Percentiles rank a stretch among this genome's conserved stretches.
Conservation (phyloP, 805 yeast species). For the Myxozyma geophila region DNA sequence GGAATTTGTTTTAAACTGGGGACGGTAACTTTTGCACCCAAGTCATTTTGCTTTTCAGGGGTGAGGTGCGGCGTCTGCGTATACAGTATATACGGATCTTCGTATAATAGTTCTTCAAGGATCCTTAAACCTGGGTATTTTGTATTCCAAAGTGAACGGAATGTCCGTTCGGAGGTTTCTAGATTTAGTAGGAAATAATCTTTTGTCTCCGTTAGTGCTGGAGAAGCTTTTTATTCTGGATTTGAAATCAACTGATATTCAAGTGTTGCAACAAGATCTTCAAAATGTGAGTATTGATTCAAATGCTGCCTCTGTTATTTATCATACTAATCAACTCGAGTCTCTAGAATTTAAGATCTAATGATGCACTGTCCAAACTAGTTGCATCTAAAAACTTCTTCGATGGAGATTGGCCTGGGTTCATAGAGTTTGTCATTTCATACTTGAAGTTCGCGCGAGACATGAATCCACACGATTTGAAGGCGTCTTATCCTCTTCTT, state of each 20-base stretch:
- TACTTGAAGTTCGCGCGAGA: slow-evolving; percentile 56
- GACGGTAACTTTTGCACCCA: not conserved
- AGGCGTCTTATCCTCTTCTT: slow-evolving; percentile 58
- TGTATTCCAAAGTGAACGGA: not conserved
- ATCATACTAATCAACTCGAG: not conserved
- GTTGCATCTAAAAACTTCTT: slow-evolving; percentile 43
- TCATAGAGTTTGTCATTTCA: slow-evolving; percentile 51
- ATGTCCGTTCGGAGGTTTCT: slow-evolving; percentile 17
- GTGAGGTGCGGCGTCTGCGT: not conserved
- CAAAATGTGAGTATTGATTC: slow-evolving; percentile 23
- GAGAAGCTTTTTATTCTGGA: slow-evolving; percentile 13
- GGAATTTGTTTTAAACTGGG: not conserved
- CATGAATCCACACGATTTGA: slow-evolving; percentile 57
- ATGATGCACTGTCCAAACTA: slow-evolving; percentile 36
- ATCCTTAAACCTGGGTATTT: not conserved
- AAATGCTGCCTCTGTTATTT: not conserved
- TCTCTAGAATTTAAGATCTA: slow-evolving; percentile 21
- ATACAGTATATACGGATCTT: not conserved
- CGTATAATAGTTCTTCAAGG: not conserved
- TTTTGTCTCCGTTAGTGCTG: slow-evolving; percentile 4
- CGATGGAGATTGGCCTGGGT: slow-evolving; percentile 51
- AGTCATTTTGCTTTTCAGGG: not conserved
- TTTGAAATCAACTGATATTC: slow-evolving; percentile 36
- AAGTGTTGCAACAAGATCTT: slow-evolving; percentile 48
- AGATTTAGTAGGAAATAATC: slow-evolving; percentile 2